Percentiles rank a stretch among this genome's conserved stretches.
Evolutionary conservation across 257 asterid genomes (phyloP).

Genomic region (Perilla frutescens): DNA sequence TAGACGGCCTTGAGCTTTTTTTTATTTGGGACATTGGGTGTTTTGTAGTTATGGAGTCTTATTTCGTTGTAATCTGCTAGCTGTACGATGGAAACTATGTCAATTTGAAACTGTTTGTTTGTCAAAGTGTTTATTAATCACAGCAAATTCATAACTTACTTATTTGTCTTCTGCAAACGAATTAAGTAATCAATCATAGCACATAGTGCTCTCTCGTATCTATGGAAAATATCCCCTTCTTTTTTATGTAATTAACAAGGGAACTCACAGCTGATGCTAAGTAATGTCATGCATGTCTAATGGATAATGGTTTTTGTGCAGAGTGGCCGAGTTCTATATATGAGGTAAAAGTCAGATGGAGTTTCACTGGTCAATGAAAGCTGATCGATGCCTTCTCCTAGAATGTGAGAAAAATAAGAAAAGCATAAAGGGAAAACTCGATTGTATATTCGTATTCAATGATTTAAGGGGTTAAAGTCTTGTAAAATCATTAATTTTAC

Average conservation of each 20-base stretch:
- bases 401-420: too few relatives aligned
- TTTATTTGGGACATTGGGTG: slow-evolving; percentile 9
- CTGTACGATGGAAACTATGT: slow-evolving; percentile 37
- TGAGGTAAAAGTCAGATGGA: too few relatives aligned
- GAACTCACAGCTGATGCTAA: neutral
- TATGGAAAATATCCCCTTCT: too few relatives aligned
- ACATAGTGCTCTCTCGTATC: neutral
- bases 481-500: too few relatives aligned
- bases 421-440: too few relatives aligned
- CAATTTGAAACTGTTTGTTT: slow-evolving; percentile 10
- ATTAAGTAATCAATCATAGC: neutral
- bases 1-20: slow-evolving; percentile 34
- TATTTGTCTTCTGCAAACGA: neutral
- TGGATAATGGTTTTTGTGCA: neutral
- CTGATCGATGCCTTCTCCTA: too few relatives aligned
- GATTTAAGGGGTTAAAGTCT: too few relatives aligned
- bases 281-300: neutral
- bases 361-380: too few relatives aligned
- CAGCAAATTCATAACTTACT: neutral
- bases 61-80: neutral
- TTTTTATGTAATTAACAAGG: too few relatives aligned
- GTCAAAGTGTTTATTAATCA: neutral
- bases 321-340: neutral
- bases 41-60: neutral
- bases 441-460: too few relatives aligned